A percentile compares a stretch with the other conserved stretches of the same genome.
Evolutionary conservation across 169 alveolate genomes (phyloP).

Genomic region (Eimeria sp.): DNA sequence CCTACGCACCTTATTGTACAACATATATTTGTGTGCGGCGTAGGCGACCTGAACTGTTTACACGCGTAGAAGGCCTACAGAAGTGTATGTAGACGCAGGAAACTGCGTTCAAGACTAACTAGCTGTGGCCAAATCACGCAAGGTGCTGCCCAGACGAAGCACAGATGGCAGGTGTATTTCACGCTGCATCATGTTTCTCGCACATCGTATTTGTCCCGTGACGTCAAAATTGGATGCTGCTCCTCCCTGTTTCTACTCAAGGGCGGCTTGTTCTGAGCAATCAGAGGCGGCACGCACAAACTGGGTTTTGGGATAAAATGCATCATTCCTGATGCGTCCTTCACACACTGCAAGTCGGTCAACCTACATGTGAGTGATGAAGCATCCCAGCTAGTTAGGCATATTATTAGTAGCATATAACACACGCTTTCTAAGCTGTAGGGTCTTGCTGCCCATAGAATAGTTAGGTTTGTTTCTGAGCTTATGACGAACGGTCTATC

Average conservation of each 20-base stretch:
- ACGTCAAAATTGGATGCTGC: not conserved
- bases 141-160: not conserved
- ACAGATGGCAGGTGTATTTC: not conserved
- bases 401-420: not conserved
- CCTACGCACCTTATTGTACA: not conserved
- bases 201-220: not conserved
- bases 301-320: not conserved
- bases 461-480: not conserved
- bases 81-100: not conserved
- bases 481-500: not conserved
- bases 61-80: not conserved
- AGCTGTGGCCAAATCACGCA: not conserved
- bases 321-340: not conserved
- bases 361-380: not conserved
- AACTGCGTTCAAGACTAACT: not conserved
- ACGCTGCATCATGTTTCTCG: too few relatives aligned
- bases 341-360: not conserved
- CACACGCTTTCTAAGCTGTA: not conserved
- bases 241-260: not conserved
- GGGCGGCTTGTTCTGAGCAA: not conserved
- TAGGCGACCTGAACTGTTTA: not conserved
- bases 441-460: not conserved
- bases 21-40: not conserved
- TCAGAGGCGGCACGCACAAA: not conserved
- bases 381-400: not conserved